A percentile compares a stretch with the other conserved stretches of the same genome.
Conservation (phyloP, 2,329 filamentous ascomycete species). For the Albifimbria verrucaria region DNA sequence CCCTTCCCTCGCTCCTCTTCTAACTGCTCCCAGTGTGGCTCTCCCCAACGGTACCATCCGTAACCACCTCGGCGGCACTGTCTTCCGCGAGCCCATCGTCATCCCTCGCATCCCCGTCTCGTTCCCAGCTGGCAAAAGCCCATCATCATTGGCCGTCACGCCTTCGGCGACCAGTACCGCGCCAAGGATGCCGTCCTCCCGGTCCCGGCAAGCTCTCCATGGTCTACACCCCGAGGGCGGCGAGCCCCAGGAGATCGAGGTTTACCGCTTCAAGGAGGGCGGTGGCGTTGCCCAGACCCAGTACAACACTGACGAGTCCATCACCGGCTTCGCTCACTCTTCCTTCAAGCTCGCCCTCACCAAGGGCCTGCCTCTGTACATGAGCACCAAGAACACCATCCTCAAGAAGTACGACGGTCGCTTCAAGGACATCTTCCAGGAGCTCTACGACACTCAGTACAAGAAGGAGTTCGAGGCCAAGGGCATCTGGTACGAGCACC, state of each 20-base stretch:
- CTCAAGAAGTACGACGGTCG: constrained; percentile 97
- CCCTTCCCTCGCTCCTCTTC: constrained; percentile 6
- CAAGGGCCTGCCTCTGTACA: constrained; percentile 91
- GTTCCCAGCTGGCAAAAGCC: constrained; percentile 98
- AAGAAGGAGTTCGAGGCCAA: constrained; percentile 85
- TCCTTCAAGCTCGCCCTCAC: constrained; percentile 92
- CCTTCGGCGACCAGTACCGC: constrained; percentile 97
- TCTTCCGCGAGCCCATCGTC: constrained; percentile 98
- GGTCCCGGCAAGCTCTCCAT: constrained; percentile 87
- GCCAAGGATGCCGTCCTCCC: constrained; percentile 87
- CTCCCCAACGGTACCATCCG: constrained; percentile 91
- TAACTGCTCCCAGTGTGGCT: constrained; percentile 73
- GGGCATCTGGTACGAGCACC: constrained; percentile 98
- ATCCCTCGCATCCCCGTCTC: constrained; percentile 86
- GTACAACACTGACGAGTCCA: constrained; percentile 98
- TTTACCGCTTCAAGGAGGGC: constrained; percentile 82
- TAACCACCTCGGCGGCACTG: constrained; percentile 80
- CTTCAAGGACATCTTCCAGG: constrained; percentile 99
- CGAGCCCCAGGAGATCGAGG: constrained; percentile 80
- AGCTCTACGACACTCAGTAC: constrained; percentile 87
- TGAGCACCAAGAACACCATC: constrained; percentile 99
- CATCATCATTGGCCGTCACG: constrained; percentile 98
- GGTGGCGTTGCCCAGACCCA: constrained; percentile 91
- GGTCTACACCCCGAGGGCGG: constrained; percentile 85
- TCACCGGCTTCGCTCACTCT: constrained; percentile 90